Conservation (phyloP, 1,284 basidiomycete species). For the Puccinia novopanici region DNA sequence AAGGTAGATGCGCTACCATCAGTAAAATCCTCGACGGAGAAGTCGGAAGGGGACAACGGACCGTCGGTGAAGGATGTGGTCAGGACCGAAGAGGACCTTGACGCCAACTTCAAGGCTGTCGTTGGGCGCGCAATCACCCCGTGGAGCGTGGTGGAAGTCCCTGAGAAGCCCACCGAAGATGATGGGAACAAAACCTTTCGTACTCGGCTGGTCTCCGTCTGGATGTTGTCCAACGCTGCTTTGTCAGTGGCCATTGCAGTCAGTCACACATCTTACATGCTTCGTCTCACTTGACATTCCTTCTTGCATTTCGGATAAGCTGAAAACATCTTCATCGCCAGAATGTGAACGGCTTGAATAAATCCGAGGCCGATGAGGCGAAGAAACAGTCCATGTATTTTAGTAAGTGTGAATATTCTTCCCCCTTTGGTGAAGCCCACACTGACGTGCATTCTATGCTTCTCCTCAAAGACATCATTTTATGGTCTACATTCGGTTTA, state of each 20-base stretch:
- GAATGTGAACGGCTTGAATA: constrained; percentile 50
- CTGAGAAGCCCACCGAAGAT: constrained; percentile 56
- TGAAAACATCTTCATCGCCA: constrained; percentile 19
- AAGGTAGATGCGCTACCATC: constrained; percentile 92
- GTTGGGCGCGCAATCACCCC: constrained; percentile 89
- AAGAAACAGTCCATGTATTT: constrained; percentile 51
- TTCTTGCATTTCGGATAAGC: background rate
- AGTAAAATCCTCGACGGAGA: constrained; percentile 75
- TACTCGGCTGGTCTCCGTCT: constrained; percentile 58
- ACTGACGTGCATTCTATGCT: background rate
- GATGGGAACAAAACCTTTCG: constrained; percentile 60
- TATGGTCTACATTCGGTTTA: constrained; percentile 49
- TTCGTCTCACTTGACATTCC: background rate
- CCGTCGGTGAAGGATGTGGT: constrained; percentile 69
- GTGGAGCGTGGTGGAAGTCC: constrained; percentile 68
- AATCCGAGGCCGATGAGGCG: constrained; percentile 32
- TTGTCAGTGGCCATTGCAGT: constrained; percentile 49
- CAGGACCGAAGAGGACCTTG: constrained; percentile 75
- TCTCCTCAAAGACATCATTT: constrained; percentile 32
- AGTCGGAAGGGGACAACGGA: constrained; percentile 65
- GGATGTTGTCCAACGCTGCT: constrained; percentile 53
- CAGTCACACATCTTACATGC: background rate
- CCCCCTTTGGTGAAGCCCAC: background rate
- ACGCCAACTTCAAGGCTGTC: constrained; percentile 88
- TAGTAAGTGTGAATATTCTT: constrained; percentile 11